Conservation (phyloP, 139 green algal species). For the Coelastrella sp. region DNA sequence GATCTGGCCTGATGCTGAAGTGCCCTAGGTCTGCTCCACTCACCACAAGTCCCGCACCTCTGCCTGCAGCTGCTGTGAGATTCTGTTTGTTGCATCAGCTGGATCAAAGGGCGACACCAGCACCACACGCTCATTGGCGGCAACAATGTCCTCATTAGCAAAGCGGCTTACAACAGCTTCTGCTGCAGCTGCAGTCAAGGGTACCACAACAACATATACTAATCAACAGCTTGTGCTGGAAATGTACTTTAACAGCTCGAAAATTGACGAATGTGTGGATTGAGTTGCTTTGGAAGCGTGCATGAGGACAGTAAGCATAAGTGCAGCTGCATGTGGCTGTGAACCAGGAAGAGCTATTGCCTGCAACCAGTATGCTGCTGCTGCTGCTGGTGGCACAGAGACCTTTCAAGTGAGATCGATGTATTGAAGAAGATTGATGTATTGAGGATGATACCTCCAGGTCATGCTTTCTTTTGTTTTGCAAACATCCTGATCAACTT, state of each 20-base stretch:
- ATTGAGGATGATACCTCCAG: too few relatives aligned
- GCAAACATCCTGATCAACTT: too few relatives aligned
- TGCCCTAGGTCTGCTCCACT: background rate
- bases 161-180: background rate
- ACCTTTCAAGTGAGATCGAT: too few relatives aligned
- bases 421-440: too few relatives aligned
- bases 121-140: conserved; percentile 57
- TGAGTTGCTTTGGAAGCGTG: too few relatives aligned
- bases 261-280: too few relatives aligned
- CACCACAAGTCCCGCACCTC: conserved; percentile 44
- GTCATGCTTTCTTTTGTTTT: too few relatives aligned
- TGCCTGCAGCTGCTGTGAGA: conserved; percentile 10
- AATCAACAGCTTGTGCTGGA: background rate
- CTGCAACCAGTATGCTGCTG: too few relatives aligned
- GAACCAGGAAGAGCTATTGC: too few relatives aligned
- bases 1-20: background rate
- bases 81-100: conserved; percentile 41
- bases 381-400: too few relatives aligned
- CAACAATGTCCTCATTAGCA: conserved; percentile 51
- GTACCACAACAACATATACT: background rate
- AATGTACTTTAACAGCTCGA: background rate
- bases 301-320: too few relatives aligned
- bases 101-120: conserved; percentile 49
- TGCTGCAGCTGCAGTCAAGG: conserved; percentile 4
- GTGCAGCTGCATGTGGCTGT: too few relatives aligned